Evolutionary conservation across 2,329 filamentous ascomycete genomes (phyloP).

Genomic region (Talaromyces sp.): DNA sequence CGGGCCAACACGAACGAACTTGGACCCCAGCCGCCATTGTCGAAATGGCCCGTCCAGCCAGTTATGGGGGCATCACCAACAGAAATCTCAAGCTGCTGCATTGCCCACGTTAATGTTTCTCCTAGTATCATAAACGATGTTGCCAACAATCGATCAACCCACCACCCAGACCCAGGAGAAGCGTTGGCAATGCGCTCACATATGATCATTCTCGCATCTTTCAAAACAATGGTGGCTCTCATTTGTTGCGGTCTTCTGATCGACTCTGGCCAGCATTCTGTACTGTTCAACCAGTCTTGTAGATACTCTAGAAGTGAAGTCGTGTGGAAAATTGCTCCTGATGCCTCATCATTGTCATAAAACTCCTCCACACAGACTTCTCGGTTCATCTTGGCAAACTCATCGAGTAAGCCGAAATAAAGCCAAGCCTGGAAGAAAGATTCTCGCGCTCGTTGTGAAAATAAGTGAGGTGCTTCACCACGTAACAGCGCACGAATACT

Average conservation of each 20-base stretch:
- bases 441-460: background rate
- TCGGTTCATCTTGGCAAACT: background rate
- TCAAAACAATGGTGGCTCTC: background rate
- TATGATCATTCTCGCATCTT: background rate
- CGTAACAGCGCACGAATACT: background rate
- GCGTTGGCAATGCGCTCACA: no score
- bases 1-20: no score
- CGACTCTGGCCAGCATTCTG: background rate
- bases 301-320: background rate
- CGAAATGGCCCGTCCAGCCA: no score
- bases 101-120: no score
- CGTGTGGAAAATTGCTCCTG: background rate
- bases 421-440: background rate
- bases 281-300: background rate
- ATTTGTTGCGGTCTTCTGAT: background rate
- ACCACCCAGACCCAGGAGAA: no score
- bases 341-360: background rate
- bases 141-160: no score
- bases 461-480: background rate
- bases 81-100: no score
- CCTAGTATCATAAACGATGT: no score
- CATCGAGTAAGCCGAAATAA: background rate
- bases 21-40: no score
- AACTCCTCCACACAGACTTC: background rate
- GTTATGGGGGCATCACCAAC: no score